phyloP scores from a whole-genome alignment of 352 stramenopile species.

The Chrysophaeum taylorii region DNA sequence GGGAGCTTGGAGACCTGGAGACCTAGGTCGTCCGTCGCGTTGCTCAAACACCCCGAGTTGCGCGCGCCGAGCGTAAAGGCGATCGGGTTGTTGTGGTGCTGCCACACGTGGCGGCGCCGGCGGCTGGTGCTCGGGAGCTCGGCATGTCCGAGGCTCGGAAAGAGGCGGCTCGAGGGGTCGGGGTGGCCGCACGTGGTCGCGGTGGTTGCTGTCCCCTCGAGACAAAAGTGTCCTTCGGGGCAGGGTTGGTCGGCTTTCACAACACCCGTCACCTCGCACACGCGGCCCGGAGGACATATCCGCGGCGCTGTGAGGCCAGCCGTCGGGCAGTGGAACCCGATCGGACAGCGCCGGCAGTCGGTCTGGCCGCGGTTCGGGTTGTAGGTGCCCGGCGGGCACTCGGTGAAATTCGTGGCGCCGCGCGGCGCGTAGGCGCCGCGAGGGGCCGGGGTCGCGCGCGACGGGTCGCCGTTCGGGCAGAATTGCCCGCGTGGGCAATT shows the following conservation, averaged over 20 bases:
- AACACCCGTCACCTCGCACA: slow-evolving; percentile 86
- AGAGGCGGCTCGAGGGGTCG: slow-evolving; percentile 29
- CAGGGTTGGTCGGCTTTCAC: slow-evolving; percentile 76
- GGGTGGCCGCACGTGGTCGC: slow-evolving; percentile 66
- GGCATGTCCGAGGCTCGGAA: slow-evolving; percentile 34
- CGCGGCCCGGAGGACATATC: slow-evolving; percentile 80
- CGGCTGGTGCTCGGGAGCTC: slow-evolving; percentile 36
- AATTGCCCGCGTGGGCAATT: slow-evolving; percentile 72
- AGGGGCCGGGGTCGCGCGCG: slow-evolving; percentile 47
- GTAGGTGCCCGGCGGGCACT: slow-evolving; percentile 84
- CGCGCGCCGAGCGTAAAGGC: slow-evolving; percentile 56
- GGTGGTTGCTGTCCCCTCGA: slow-evolving; percentile 83
- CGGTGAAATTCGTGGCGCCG: slow-evolving; percentile 76
- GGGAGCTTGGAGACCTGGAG: slow-evolving; percentile 69
- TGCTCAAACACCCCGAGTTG: slow-evolving; percentile 80
- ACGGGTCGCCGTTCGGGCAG: slow-evolving; percentile 55
- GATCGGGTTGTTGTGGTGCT: slow-evolving; percentile 44
- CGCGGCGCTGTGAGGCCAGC: slow-evolving; percentile 76
- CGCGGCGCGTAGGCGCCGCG: slow-evolving; percentile 55
- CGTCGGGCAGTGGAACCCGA: slow-evolving; percentile 85
- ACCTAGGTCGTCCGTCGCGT: slow-evolving; percentile 84
- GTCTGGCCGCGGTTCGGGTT: slow-evolving; percentile 61
- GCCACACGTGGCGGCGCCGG: slow-evolving; percentile 21
- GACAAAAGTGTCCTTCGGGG: slow-evolving; percentile 84
- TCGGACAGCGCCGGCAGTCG: slow-evolving; percentile 76